phyloP scores from a whole-genome alignment of 306 rosid genomes.

The Cucumis sativus region DNA sequence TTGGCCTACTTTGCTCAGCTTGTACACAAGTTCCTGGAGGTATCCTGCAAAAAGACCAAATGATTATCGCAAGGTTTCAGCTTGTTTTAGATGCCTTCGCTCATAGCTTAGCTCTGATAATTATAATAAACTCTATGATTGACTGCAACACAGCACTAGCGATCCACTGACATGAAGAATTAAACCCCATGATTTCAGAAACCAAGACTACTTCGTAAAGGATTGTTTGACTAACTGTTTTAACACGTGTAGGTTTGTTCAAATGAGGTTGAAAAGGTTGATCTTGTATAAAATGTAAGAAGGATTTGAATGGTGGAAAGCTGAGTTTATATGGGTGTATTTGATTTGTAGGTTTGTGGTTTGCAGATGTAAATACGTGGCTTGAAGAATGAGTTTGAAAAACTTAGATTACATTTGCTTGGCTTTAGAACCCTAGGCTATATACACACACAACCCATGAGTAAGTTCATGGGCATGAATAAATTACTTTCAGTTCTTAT shows the following conservation, averaged over 20 bases:
- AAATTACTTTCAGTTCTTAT: neutral
- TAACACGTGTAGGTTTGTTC: neutral
- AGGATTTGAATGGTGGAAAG: neutral
- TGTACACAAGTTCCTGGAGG: constrained; percentile 77
- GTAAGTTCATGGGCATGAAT: neutral
- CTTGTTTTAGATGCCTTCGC: neutral
- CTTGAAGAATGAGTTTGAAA: neutral
- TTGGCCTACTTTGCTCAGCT: constrained; percentile 75
- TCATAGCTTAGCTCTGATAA: neutral
- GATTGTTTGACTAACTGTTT: neutral
- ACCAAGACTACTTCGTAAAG: neutral
- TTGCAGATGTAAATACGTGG: neutral
- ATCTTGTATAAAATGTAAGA: neutral
- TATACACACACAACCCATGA: neutral
- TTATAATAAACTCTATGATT: neutral
- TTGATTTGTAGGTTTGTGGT: neutral
- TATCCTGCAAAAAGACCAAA: constrained; percentile 35
- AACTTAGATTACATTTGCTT: neutral
- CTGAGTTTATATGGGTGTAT: neutral
- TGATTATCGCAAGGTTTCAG: neutral
- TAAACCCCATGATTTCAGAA: neutral
- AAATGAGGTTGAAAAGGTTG: neutral
- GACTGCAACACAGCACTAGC: neutral
- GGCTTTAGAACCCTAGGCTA: neutral
- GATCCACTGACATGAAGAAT: neutral